These are phyloP conservation scores for Nicotiana obtusifolia DNA, from an alignment of 257 asterid genomes.

Conservation along the genomic window DNA sequence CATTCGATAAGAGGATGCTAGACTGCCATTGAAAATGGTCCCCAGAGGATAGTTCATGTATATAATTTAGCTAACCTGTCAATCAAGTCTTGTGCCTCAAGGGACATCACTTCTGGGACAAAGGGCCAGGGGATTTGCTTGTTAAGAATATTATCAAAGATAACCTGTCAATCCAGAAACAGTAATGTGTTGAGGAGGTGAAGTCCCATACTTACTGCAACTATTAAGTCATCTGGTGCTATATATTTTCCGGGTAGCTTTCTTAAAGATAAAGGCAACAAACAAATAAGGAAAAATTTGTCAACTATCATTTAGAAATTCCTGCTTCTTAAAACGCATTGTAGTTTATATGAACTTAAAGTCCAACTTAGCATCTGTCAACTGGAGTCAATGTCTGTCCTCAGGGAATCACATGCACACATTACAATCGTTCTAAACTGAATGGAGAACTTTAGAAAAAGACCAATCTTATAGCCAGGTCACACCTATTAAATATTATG, in stretches of 20 bases:
- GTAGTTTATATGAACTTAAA: neutral
- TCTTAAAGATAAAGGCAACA: neutral
- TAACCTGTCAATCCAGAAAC: slow-evolving; percentile 45
- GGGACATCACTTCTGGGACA: slow-evolving; percentile 70
- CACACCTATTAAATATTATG: neutral
- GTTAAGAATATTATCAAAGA: slow-evolving; percentile 83
- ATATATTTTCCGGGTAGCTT: neutral
- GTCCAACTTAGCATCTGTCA: neutral
- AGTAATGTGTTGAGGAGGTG: neutral
- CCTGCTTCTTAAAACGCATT: neutral
- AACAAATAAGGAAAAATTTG: neutral
- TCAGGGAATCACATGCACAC: neutral
- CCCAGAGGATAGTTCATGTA: neutral
- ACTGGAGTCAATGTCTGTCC: slow-evolving; percentile 5
- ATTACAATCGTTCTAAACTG: neutral
- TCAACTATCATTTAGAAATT: neutral
- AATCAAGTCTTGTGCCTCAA: slow-evolving; percentile 74
- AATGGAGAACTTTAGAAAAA: neutral
- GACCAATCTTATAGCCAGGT: neutral
- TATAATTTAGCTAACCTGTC: slow-evolving; percentile 50
- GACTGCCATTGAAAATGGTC: neutral
- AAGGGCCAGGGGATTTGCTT: slow-evolving; percentile 89
- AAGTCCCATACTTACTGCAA: neutral
- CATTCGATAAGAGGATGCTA: slow-evolving; percentile 2
- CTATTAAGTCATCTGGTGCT: neutral